Evolutionary conservation across 306 rosid genomes (phyloP), one percentile per base, ranked within the genome.

Genomic region (Malus asiatica): DNA sequence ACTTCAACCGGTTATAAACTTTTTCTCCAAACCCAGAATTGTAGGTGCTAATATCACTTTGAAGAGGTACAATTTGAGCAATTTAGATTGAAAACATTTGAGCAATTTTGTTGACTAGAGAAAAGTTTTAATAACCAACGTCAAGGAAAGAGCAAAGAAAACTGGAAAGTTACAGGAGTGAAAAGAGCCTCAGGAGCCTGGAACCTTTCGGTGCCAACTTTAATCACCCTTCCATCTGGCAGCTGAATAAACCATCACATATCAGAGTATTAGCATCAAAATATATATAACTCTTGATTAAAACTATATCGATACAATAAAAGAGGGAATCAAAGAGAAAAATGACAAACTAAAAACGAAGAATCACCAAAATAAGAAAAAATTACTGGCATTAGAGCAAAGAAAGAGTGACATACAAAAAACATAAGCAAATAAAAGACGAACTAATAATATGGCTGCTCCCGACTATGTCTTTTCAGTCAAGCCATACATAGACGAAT

Each of bases 181-280:
- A 96, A 96, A 77, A 96, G 97, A 73, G 99, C 99, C 82, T 96
- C 99, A 9, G 99, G 98, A 82, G 99, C 97, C 86, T 96, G 99
- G 83, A 96, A 96, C 73, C 99, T 89, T 85, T 96, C 99, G 9
- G 99, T 96, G 72, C 99, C 99, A 75, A 96, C 99, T 87, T 96
- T 96, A 86, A 96, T 92, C 65, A 92, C 96, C 87, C 99, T 88
- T 87, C 99, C 99, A 88, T 96, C 99, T 82, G 99, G 99, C 83
- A 96, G 96, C 99, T 96, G 91, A 71, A 71, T 60, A 75, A 25
- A 77, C 38, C 42, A 79, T 70, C 66, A 48, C 52, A 59, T 53
- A 16, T 75, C 42, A 53, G 69, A 55, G 55, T 32, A 44, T 58
- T 57, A 73, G 11, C 57, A 53, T 68, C 27, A 68, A 22, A 52